Evolutionary conservation across 2,329 filamentous ascomycete genomes (phyloP).

Genomic region (Nigrograna mackinnonii): DNA sequence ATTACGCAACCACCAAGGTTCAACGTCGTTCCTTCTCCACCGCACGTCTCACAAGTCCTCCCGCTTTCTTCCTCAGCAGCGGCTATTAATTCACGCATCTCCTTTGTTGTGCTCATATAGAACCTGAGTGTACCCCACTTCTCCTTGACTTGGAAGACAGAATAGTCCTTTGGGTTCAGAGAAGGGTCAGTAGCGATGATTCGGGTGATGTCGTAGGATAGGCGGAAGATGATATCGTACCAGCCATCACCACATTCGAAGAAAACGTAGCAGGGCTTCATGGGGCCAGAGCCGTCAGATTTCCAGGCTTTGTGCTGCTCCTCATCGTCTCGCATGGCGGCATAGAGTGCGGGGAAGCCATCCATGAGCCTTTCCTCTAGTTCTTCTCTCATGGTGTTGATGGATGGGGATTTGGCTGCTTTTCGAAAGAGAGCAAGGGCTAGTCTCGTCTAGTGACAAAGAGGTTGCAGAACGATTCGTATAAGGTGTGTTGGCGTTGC

Average conservation of each 20-base stretch:
- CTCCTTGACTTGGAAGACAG: constrained; percentile 1
- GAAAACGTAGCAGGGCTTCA: not conserved
- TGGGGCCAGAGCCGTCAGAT: not conserved
- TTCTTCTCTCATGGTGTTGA: constrained; percentile 1
- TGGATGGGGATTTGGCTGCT: no score
- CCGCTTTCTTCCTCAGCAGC: not conserved
- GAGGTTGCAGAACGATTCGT: no score
- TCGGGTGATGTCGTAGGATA: constrained; percentile 1
- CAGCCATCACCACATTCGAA: constrained; percentile 5
- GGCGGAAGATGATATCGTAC: constrained; percentile 1
- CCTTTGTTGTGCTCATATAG: not conserved
- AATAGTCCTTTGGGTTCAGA: not conserved
- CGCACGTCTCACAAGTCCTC: not conserved
- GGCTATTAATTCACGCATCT: not conserved
- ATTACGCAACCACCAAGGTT: not conserved
- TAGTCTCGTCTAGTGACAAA: no score
- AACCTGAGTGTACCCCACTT: constrained; percentile 2
- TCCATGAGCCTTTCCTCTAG: not conserved
- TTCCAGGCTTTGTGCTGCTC: constrained; percentile 1
- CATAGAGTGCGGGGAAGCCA: constrained; percentile 3
- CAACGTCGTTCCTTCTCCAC: not conserved
- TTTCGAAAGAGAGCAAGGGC: no score
- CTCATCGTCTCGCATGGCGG: no score
- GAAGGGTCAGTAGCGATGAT: constrained; percentile 1
- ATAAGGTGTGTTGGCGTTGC: no score